Percentiles rank a stretch among this genome's conserved stretches.
Conservation (phyloP, 805 yeast species). For the Scheffersomyces amazonensis region DNA sequence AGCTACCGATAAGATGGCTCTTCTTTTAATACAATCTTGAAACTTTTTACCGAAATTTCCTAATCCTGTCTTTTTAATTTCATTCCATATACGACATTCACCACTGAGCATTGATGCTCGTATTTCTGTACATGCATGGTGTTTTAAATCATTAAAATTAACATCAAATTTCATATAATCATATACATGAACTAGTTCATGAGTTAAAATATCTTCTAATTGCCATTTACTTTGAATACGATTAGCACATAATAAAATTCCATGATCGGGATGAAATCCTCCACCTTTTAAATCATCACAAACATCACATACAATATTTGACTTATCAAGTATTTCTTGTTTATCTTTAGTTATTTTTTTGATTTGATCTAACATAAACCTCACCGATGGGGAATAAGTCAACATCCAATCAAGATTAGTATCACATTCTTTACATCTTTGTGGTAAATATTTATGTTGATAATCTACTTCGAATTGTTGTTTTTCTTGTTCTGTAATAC, state of each 20-base stretch:
- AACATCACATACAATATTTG: conserved; percentile 69
- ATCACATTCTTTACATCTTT: conserved; percentile 67
- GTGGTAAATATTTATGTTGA: conserved; percentile 37
- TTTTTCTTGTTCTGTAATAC: conserved; percentile 51
- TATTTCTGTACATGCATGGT: conserved; percentile 96
- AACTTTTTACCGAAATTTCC: conserved; percentile 71
- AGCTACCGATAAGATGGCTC: conserved; percentile 80
- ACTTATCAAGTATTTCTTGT: conserved; percentile 24
- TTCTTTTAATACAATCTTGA: conserved; percentile 84
- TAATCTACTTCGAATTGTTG: conserved; percentile 58
- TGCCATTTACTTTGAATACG: conserved; percentile 72
- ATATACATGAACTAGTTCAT: conserved; percentile 90
- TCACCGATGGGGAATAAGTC: conserved; percentile 76
- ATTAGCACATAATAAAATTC: conserved; percentile 85
- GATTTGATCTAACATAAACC: conserved; percentile 84
- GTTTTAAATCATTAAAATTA: conserved; percentile 79
- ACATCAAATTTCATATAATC: conserved; percentile 87
- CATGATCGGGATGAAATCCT: conserved; percentile 89
- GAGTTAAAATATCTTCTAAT: conserved; percentile 86
- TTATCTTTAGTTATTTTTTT: conserved; percentile 56
- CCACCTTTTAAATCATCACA: conserved; percentile 85
- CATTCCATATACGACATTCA: conserved; percentile 89
- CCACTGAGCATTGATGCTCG: conserved; percentile 92
- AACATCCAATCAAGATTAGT: conserved; percentile 80
- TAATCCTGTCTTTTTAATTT: conserved; percentile 58